phyloP scores from a whole-genome alignment of 805 yeast species.

The Starmerella stigmatis region DNA sequence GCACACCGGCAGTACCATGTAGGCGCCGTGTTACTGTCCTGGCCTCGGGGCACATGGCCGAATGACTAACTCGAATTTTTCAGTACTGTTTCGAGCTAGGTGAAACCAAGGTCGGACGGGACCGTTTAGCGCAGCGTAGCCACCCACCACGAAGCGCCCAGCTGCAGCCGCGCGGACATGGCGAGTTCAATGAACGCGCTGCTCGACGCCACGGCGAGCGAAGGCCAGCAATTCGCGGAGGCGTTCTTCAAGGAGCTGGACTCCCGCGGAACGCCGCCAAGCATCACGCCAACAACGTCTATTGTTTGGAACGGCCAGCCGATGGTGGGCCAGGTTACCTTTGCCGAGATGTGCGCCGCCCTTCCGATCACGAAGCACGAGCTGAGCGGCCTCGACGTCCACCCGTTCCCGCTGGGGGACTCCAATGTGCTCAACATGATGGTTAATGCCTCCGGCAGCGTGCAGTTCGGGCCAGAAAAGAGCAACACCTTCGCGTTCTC shows the following conservation, averaged over 20 bases:
- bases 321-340: constrained; percentile 32
- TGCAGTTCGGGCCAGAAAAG: constrained; percentile 29
- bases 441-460: constrained; percentile 31
- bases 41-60: background rate
- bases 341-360: constrained; percentile 28
- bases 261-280: constrained; percentile 25
- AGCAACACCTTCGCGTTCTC: constrained; percentile 29
- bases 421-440: constrained; percentile 25
- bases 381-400: constrained; percentile 31
- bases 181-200: constrained; percentile 13
- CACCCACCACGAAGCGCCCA: background rate
- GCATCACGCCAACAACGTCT: constrained; percentile 29
- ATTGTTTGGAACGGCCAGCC: constrained; percentile 38
- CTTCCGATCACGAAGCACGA: constrained; percentile 34
- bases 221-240: constrained; percentile 24
- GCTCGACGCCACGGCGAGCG: constrained; percentile 22
- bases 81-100: no score
- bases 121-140: no score
- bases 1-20: no score
- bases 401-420: constrained; percentile 30
- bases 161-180: background rate
- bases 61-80: background rate
- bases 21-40: no score
- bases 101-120: no score
- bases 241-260: constrained; percentile 32